Evolutionary conservation across 495 filamentous ascomycete genomes (phyloP), one percentile per base, ranked within the genome.

Genomic region (Staphylotrichum tortipilum): DNA sequence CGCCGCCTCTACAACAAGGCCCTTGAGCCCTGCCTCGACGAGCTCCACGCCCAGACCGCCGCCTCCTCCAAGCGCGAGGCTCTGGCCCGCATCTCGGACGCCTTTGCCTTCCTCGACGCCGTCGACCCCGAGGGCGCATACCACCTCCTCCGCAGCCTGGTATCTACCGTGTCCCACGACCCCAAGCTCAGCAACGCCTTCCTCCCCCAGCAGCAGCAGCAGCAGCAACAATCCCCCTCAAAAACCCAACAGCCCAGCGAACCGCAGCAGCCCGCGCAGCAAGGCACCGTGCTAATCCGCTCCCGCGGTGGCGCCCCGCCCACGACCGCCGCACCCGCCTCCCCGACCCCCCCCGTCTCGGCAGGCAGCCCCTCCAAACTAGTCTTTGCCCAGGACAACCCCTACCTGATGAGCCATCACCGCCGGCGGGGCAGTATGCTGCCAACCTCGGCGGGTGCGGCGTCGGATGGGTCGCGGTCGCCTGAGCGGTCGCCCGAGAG

Each of bases 101-200:
- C 91, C 3, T 94, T 88, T 75, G 85, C 82, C 8, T 75, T 81
- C 8, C 76, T 98, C 29, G 86, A 96, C 69, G 79, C 83, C 43
- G 76, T 89, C 18, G 90, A 98, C 56, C 91, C 92, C 0, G 92
- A 96, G 66, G 90, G 89, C 22, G 80, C 89, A 23, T 94, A 89
- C 57, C 82, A 91, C 41, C 77, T 98, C 11, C 67, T 98, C 40
- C 79, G 80, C 57, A 72, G 76, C 41, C 79, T 88, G 34, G 78
- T 89, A 37, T 44, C 65, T 1, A 53, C 64, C 19, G 56, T 74
- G 5, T 59, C 64, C 4, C 68, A 73, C 17, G 73, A 76, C 44
- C 52, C 41, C 30, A 74, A 63, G 50, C 52, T 76, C 7, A 66
- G 55, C 47, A 56, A 58, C 17, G 64, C 68, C 8, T 65, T 75